phyloP scores from a whole-genome alignment of 2,329 filamentous ascomycete genomes.

The Fusarium sp. region DNA sequence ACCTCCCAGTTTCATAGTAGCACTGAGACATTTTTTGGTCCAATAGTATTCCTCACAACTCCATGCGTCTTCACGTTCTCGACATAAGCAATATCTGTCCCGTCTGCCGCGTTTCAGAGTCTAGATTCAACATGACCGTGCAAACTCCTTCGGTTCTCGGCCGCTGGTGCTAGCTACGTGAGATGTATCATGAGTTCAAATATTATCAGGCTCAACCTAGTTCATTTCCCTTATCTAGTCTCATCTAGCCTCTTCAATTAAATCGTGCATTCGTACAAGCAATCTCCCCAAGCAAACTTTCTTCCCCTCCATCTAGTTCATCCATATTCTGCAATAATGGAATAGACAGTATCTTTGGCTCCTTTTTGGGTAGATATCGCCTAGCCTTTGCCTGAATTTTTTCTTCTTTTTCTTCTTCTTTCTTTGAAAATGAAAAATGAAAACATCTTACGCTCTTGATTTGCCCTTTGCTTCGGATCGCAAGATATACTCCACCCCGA shows the following conservation, averaged over 20 bases:
- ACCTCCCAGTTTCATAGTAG: slow-evolving; percentile 5
- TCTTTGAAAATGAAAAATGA: too few species aligned
- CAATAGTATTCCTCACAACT: background rate
- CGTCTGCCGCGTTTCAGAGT: slow-evolving; percentile 13
- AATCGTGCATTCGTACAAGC: slow-evolving; percentile 20
- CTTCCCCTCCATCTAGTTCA: background rate
- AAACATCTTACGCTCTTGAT: slow-evolving; percentile 22
- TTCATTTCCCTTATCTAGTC: slow-evolving; percentile 16
- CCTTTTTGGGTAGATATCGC: slow-evolving; percentile 11
- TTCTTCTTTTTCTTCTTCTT: too few species aligned
- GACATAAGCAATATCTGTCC: background rate
- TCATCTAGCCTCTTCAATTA: slow-evolving; percentile 11
- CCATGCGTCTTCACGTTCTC: slow-evolving; percentile 1
- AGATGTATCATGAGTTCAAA: slow-evolving; percentile 19
- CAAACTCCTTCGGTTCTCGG: slow-evolving; percentile 17
- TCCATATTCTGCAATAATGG: background rate
- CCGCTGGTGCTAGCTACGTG: slow-evolving; percentile 8
- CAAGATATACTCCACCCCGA: slow-evolving; percentile 42
- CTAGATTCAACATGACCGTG: background rate
- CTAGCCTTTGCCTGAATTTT: slow-evolving; percentile 16
- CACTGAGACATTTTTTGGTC: background rate
- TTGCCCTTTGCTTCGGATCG: slow-evolving; percentile 43
- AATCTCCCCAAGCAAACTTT: slow-evolving; percentile 18
- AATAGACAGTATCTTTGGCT: slow-evolving; percentile 6
- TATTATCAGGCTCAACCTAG: slow-evolving; percentile 14